Conservation (phyloP, 257 asterid genomes). For the Lycium ferocissimum region DNA sequence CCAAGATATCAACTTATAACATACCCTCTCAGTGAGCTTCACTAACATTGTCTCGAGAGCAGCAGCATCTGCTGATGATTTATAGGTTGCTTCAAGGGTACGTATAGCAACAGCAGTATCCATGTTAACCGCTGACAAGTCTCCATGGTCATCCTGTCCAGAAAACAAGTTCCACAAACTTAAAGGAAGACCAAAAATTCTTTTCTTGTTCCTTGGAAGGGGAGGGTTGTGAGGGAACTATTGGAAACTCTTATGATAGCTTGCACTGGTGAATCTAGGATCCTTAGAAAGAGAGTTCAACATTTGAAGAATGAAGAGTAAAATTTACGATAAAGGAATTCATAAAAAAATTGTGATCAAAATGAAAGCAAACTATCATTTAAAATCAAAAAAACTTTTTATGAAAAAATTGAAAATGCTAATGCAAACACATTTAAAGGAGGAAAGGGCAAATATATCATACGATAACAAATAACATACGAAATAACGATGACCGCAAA, state of each 20-base stretch:
- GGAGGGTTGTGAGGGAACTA: background rate
- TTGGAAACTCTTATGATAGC: conserved; percentile 13
- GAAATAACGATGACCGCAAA: too few species aligned
- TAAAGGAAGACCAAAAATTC: conserved; percentile 1
- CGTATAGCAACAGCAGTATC: conserved; percentile 99
- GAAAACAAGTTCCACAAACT: conserved; percentile 29
- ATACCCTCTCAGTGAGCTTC: conserved; percentile 90
- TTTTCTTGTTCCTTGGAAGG: background rate
- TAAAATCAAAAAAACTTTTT: too few species aligned
- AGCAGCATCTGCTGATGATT: conserved; percentile 91
- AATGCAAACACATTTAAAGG: too few species aligned
- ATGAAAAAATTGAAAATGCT: too few species aligned
- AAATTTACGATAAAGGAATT: too few species aligned
- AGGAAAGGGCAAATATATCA: too few species aligned
- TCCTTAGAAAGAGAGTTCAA: too few species aligned
- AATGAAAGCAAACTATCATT: too few species aligned
- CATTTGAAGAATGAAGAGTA: too few species aligned
- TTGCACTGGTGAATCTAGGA: background rate
- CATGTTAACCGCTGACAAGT: conserved; percentile 94
- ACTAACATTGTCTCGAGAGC: conserved; percentile 82
- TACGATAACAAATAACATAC: too few species aligned
- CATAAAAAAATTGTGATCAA: too few species aligned
- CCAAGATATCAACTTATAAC: background rate
- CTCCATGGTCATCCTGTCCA: conserved; percentile 94
- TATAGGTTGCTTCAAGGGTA: conserved; percentile 94